Percentiles rank a stretch among this genome's conserved stretches.
Evolutionary conservation across 805 yeast genomes (phyloP).

Genomic region (Diddensiella caesifluorescens): DNA sequence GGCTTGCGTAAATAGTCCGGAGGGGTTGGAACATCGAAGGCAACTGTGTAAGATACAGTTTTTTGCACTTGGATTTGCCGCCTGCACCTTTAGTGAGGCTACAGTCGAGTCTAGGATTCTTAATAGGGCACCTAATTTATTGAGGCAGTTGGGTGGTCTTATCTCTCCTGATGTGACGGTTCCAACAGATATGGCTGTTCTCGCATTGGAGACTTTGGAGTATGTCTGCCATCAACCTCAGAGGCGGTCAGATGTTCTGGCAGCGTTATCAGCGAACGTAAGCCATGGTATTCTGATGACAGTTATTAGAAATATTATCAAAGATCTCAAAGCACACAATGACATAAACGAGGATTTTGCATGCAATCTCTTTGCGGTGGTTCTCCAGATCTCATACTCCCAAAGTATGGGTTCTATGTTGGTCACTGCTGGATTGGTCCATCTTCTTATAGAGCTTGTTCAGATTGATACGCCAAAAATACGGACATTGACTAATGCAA

Average conservation of each 20-base stretch:
- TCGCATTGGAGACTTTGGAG: slow-evolving; percentile 63
- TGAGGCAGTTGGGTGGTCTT: slow-evolving; percentile 64
- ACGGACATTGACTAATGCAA: slow-evolving; percentile 57
- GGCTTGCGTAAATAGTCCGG: slow-evolving; percentile 52
- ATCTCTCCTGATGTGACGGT: slow-evolving; percentile 59
- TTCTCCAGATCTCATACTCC: slow-evolving; percentile 50
- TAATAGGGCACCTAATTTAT: slow-evolving; percentile 65
- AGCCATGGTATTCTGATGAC: slow-evolving; percentile 79
- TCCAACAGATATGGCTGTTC: slow-evolving; percentile 48
- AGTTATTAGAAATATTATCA: slow-evolving; percentile 57
- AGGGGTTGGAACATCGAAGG: slow-evolving; percentile 50
- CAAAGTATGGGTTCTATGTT: slow-evolving; percentile 38
- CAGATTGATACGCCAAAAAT: slow-evolving; percentile 46
- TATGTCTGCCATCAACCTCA: slow-evolving; percentile 59
- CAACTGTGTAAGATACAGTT: slow-evolving; percentile 60
- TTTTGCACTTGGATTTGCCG: slow-evolving; percentile 58
- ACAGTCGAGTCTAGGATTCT: slow-evolving; percentile 60
- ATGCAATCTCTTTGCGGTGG: slow-evolving; percentile 49
- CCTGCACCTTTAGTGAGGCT: slow-evolving; percentile 51
- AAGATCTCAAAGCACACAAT: slow-evolving; percentile 40
- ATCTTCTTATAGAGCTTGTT: slow-evolving; percentile 58
- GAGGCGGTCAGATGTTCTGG: slow-evolving; percentile 71
- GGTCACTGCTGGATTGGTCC: slow-evolving; percentile 70
- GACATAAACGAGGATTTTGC: slow-evolving; percentile 45
- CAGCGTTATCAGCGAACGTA: slow-evolving; percentile 79